phyloP scores from a whole-genome alignment of 331 rosid species.

The Stylosanthes scabra region DNA sequence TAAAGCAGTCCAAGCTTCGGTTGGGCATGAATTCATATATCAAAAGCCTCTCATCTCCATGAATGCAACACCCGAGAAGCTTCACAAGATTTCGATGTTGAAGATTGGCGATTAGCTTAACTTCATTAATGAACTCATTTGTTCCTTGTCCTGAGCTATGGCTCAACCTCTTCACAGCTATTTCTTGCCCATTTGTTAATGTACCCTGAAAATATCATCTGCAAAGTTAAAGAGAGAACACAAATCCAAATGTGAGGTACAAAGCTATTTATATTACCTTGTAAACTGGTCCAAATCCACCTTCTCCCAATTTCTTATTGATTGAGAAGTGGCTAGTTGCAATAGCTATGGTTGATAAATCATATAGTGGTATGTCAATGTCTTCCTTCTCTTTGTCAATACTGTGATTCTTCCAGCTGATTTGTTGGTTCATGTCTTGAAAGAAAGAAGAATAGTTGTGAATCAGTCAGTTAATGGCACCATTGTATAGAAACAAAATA shows the following conservation, averaged over 20 bases:
- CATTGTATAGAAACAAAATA: constrained; percentile 4
- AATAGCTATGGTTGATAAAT: constrained; percentile 39
- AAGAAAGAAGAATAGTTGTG: not conserved
- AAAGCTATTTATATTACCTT: constrained; percentile 34
- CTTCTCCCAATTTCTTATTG: constrained; percentile 47
- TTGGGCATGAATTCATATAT: constrained; percentile 46
- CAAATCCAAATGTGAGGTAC: not conserved
- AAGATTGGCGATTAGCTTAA: constrained; percentile 44
- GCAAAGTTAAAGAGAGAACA: constrained; percentile 1
- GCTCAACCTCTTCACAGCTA: constrained; percentile 47
- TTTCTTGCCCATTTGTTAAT: constrained; percentile 44
- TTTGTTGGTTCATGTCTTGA: constrained; percentile 22
- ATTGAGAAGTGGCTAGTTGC: constrained; percentile 39
- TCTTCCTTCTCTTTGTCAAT: constrained; percentile 30
- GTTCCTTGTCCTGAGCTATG: constrained; percentile 44
- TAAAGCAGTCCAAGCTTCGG: constrained; percentile 48
- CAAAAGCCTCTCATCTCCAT: constrained; percentile 41
- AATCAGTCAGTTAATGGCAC: not conserved
- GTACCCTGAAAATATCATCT: constrained; percentile 32
- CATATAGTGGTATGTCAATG: constrained; percentile 44
- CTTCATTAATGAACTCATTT: constrained; percentile 48
- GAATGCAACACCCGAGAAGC: constrained; percentile 45
- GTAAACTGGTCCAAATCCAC: constrained; percentile 54
- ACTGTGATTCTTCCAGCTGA: constrained; percentile 14
- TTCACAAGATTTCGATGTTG: constrained; percentile 50